Base-by-base conservation (phyloP, 495 filamentous ascomycete species). In the Acidiella bohemica region DNA sequence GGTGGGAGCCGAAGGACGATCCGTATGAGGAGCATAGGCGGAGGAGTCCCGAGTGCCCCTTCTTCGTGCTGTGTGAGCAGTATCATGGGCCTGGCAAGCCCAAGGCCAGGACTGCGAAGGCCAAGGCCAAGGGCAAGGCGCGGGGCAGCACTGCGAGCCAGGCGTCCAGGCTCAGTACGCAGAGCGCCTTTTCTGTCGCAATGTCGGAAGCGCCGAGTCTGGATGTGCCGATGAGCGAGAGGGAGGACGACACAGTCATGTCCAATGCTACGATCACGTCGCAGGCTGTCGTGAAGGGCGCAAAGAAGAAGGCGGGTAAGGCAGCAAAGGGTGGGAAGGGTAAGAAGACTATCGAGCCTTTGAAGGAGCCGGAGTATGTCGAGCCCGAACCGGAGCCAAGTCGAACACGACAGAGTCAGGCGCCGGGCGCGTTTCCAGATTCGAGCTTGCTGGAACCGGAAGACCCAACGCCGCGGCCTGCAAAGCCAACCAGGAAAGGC, bases 1-100 rank as follows among this genome's bases (percentile, higher is more conserved):
- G 82, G 1, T 96, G 88, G 87, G 87, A 93, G 53, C 77, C 81
- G 10, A 77, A 78, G 49, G 88, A 96, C 58, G 76, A 88, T 50
- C 88, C 88, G 50, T 70, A 72, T 79, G 76, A 88, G 39, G 90
- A 97, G 58, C 90, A 97, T 52, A 70, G 72, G 45, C 73, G 73
- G 16, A 80, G 90, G 37, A 78, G 78, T 2, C 71, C 81, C 1
- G 66, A 78, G 23, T 97, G 90, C 56, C 64, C 72, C 12, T 97
- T 95, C 65, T 95, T 96, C 51, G 62, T 65, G 0, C 69, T 71
- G 16, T 59, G 59, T 13, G 53, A 60, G 21, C 53, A 53, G 11
- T 68, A 67, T 39, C 58, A 66, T 50, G 53, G 42, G 35, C 35
- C 32, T 29, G 42, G 32, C 37, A 13, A 20, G 23, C 44, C 23